Conservation (phyloP, 2,329 filamentous ascomycete species). For the Alternaria sp. region DNA sequence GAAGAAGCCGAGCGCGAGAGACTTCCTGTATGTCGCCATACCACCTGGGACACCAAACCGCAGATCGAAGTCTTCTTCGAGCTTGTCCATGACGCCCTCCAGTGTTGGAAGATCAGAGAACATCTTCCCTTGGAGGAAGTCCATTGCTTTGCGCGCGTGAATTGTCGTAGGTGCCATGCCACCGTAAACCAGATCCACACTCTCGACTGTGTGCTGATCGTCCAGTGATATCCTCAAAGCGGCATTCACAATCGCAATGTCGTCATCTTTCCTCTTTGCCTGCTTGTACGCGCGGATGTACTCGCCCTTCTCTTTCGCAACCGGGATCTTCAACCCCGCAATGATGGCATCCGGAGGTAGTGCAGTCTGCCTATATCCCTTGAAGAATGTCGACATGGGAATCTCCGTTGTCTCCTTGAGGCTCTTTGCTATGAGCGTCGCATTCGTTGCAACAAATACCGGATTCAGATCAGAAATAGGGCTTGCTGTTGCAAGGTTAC, state of each 20-base stretch:
- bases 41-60: constrained; percentile 91
- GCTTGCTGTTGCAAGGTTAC: constrained; percentile 91
- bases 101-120: constrained; percentile 82
- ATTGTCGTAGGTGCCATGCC: constrained; percentile 94
- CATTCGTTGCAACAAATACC: constrained; percentile 86
- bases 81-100: constrained; percentile 85
- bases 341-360: constrained; percentile 83
- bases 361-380: constrained; percentile 84
- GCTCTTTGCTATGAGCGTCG: constrained; percentile 80
- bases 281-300: constrained; percentile 93
- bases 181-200: constrained; percentile 84
- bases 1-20: constrained; percentile 90
- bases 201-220: constrained; percentile 71
- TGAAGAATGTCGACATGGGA: constrained; percentile 93
- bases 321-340: constrained; percentile 82
- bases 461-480: constrained; percentile 97
- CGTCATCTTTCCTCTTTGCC: constrained; percentile 95
- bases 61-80: constrained; percentile 90
- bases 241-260: constrained; percentile 95
- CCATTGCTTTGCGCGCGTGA: constrained; percentile 78
- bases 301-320: constrained; percentile 76
- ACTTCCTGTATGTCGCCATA: constrained; percentile 95
- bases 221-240: constrained; percentile 78
- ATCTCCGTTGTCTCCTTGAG: constrained; percentile 76
- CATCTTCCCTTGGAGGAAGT: constrained; percentile 76